Base-by-base conservation (phyloP, 352 stramenopile genomes). In the Globisporangium nunn region DNA sequence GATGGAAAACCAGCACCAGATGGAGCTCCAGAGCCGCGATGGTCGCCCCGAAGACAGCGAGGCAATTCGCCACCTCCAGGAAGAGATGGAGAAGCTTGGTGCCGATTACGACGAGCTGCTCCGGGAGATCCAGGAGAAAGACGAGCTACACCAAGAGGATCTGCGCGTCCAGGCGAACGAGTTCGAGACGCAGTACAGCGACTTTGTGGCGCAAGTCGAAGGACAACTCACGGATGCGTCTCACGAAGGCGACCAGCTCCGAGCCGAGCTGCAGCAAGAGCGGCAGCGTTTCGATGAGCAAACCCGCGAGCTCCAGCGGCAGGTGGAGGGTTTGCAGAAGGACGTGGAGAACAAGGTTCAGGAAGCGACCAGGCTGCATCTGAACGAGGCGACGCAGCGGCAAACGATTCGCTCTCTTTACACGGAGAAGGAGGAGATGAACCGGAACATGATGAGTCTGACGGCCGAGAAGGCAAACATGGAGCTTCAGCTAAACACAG, bases 371-470 rank as follows among this genome's bases (percentile, higher is more conserved):
- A 60, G 66, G 31, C 47, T 70, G 12, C 70, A 85, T 23, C 58
- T 72, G 46, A 65, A 59, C 29, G 66, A 87, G 31, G 74, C 57
- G 18, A 61, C 68, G 29, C 73, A 88, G 48, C 71, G 78, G 11
- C 70, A 74, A 44, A 71, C 70, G 10, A 70, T 85, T 8, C 75
- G 72, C 7, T 72, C 63, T 29, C 56, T 91, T 28, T 64, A 70
- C 53, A 65, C 70, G 17, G 81, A 91, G 45, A 91, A 87, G 51
- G 78, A 89, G 58, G 76, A 82, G 10, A 46, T 78, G 52, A 83
- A 71, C 29, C 73, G 73, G 28, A 81, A 71, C 7, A 60, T 88
- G 23, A 60, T 66, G 41, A 58, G 64, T 0, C 52, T 87, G 6
- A 63, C 66, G n/a, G 70, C 67, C 2, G 75, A 90, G 50, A 87